A percentile compares a stretch with the other conserved stretches of the same genome.
phyloP scores from a whole-genome alignment of 352 stramenopile genomes.

The Phytophthora lateralis region DNA sequence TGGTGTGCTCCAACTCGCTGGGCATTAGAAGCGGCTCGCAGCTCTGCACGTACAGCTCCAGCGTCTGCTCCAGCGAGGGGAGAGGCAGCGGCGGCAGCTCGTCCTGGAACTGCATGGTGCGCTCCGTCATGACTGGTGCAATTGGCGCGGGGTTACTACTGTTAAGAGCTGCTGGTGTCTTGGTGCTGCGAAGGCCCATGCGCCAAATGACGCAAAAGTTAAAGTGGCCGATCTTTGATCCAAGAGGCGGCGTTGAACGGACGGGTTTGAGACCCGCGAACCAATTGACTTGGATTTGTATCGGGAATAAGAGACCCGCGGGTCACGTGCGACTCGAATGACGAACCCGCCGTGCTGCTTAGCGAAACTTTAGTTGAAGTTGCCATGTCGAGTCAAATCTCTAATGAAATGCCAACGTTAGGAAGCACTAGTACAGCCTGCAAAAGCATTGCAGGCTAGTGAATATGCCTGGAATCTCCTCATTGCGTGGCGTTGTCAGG shows the following conservation, averaged over 20 bases:
- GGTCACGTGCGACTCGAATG: constrained; percentile 9
- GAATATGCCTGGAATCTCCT: not conserved
- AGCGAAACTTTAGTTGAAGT: constrained; percentile 9
- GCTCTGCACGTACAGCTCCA: constrained; percentile 92
- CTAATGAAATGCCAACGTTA: not conserved
- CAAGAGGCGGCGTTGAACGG: constrained; percentile 16
- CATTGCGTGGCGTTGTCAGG: not conserved
- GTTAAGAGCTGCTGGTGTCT: constrained; percentile 4
- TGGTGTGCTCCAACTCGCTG: constrained; percentile 91
- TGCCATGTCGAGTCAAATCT: constrained; percentile 1
- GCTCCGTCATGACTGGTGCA: constrained; percentile 38
- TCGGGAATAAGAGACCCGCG: not conserved
- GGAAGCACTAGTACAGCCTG: not conserved
- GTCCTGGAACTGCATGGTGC: constrained; percentile 84
- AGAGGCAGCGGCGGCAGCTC: constrained; percentile 93
- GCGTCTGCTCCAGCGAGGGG: constrained; percentile 92
- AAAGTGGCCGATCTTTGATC: constrained; percentile 25
- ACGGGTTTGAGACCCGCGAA: constrained; percentile 12
- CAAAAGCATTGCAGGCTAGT: not conserved
- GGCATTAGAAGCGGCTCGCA: constrained; percentile 89
- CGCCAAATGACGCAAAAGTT: constrained; percentile 23
- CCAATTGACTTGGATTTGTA: constrained; percentile 26
- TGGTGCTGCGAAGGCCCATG: constrained; percentile 32
- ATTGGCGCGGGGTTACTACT: too few relatives aligned
- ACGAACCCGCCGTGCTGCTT: constrained; percentile 25